Conservation (phyloP, 1,139 yeast genomes). For the Kluyveromyces marxianus region DNA sequence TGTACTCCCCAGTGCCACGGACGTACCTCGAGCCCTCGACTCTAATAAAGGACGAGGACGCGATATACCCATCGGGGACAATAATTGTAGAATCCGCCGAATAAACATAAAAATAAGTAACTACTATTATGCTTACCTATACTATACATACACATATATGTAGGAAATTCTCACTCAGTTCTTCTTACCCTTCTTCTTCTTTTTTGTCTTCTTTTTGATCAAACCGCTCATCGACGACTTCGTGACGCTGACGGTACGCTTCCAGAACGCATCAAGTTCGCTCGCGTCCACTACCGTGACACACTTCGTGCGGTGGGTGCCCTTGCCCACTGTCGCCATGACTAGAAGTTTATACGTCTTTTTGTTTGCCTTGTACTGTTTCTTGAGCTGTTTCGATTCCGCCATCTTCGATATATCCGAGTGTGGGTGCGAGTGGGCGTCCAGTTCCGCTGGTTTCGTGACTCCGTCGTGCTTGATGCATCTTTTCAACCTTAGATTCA, state of each 20-base stretch:
- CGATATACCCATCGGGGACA: constrained; percentile 56
- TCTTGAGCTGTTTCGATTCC: background rate
- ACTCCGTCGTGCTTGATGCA: constrained; percentile 22
- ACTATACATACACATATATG: background rate
- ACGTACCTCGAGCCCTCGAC: constrained; percentile 33
- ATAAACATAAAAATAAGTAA: background rate
- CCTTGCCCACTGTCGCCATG: background rate
- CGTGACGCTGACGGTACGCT: constrained; percentile 53
- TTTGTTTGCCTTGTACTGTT: background rate
- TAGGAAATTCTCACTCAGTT: background rate
- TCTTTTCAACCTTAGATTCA: constrained; percentile 25
- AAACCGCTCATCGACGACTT: constrained; percentile 56
- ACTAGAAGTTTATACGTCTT: constrained; percentile 1
- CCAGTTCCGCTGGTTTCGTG: constrained; percentile 23
- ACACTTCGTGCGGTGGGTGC: constrained; percentile 1
- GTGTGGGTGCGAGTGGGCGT: constrained; percentile 19
- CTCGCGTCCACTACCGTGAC: constrained; percentile 52
- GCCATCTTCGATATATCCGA: constrained; percentile 26
- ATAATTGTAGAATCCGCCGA: constrained; percentile 39
- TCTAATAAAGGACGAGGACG: constrained; percentile 36
- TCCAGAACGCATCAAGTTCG: constrained; percentile 61
- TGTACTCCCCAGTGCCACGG: constrained; percentile 54
- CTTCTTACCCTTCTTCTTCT: constrained; percentile 35
- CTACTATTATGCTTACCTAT: no score
- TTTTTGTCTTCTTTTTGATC: constrained; percentile 51